Evolutionary conservation across 805 yeast genomes (phyloP).

Genomic region (Metschnikowia matae): DNA sequence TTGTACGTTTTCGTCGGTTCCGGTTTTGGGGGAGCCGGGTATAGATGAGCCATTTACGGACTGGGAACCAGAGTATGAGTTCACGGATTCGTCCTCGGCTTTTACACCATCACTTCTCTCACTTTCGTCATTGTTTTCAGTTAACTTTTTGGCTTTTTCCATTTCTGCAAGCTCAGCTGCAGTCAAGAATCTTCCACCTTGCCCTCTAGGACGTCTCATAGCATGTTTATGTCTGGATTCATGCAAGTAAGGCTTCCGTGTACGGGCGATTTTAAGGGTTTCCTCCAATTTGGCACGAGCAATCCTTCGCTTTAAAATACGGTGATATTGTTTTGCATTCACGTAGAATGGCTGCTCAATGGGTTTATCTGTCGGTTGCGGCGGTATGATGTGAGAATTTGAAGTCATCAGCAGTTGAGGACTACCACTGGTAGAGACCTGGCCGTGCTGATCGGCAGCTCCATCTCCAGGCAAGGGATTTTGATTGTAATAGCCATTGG

Average conservation of each 20-base stretch:
- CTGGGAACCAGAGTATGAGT: constrained; percentile 1
- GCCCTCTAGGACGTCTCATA: constrained; percentile 98
- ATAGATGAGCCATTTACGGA: not conserved
- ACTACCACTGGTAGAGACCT: constrained; percentile 7
- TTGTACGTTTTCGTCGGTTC: not conserved
- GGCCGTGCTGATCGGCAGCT: constrained; percentile 6
- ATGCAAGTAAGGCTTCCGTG: constrained; percentile 89
- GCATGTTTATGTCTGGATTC: constrained; percentile 98
- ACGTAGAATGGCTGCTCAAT: constrained; percentile 93
- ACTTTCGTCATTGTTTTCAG: constrained; percentile 23
- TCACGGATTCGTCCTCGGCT: constrained; percentile 3
- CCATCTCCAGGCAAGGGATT: constrained; percentile 12
- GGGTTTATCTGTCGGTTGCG: constrained; percentile 15
- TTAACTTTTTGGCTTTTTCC: constrained; percentile 37
- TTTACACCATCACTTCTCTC: constrained; percentile 5
- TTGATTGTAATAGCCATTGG: constrained; percentile 11
- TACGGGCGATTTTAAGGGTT: constrained; percentile 77
- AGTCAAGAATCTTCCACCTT: constrained; percentile 94
- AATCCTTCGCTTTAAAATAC: constrained; percentile 86
- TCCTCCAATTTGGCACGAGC: constrained; percentile 95
- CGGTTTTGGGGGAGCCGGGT: not conserved
- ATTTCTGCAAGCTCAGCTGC: constrained; percentile 65
- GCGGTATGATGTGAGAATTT: constrained; percentile 10
- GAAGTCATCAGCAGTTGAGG: constrained; percentile 8
- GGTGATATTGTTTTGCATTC: constrained; percentile 95